Base-by-base conservation (phyloP, 345 rosid genomes). In the Microthlaspi erraticum region DNA sequence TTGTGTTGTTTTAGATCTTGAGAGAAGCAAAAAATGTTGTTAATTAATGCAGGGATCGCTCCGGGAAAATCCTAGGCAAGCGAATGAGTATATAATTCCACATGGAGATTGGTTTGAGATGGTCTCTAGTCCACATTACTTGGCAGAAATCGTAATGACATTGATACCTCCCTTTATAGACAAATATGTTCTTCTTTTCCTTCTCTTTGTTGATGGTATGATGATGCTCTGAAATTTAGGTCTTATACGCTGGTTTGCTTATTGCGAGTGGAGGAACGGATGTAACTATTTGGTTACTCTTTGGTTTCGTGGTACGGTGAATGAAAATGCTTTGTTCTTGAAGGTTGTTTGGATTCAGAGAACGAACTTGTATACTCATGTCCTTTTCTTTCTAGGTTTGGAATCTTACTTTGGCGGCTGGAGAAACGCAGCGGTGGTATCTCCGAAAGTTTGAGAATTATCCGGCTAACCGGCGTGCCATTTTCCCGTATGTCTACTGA, bases 101-200 rank as follows among this genome's bases (percentile, higher is more conserved):
- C 60, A 38, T 43, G 98, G 96, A 54, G 87, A 88, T 79, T 88
- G 98, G 97, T 90, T 93, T 62, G 84, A 80, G 57, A 69, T 83
- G n/a, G 90, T 88, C 51, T 90, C 98, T 39, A 76, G 77, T 19
- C 93, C 97, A 0, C 96, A 87, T 76, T 90, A 82, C 73, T 77
- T 90, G 64, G 92, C 96, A 7, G 98, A 93, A 81, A 88, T 93
- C 14, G 96, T 92, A 85, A 73, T 3, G 4, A 26, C 29, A 26
- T 26, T 17, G 8, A 5, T 6, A 13, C 33, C 14, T 38, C 18
- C 42, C 10, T 36, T 20, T 69, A 91, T 88, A 84, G 9, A 7
- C 1, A 23, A 50, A 23, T 9, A 6, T 5, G 12, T 6, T 29
- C 9, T 1, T 5, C 1, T 34, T 23, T 23, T 42, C 1, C 36